These are phyloP conservation scores for Vanrija sp. DNA, from an alignment of 1,284 basidiomycete species.

Conservation along the genomic window DNA sequence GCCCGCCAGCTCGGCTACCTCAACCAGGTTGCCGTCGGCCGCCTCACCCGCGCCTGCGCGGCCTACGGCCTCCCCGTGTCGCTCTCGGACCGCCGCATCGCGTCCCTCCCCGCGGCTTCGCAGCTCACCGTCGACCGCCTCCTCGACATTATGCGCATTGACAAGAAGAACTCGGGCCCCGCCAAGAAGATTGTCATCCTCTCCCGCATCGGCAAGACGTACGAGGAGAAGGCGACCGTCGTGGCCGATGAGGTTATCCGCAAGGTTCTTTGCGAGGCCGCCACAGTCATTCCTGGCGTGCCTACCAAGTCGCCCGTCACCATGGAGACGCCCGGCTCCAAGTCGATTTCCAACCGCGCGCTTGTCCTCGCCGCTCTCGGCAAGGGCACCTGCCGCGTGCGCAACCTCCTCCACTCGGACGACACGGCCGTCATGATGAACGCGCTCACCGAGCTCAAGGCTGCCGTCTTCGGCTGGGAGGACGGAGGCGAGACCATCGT, in stretches of 20 bases:
- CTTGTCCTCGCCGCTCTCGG: slow-evolving; percentile 90
- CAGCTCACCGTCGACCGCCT: slow-evolving; percentile 74
- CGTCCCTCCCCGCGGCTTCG: slow-evolving; percentile 64
- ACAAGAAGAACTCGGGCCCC: slow-evolving; percentile 92
- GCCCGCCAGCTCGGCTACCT: slow-evolving; percentile 81
- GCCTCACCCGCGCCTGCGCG: slow-evolving; percentile 75
- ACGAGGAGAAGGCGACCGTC: slow-evolving; percentile 84
- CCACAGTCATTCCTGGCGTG: slow-evolving; percentile 66
- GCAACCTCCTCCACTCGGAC: slow-evolving; percentile 91
- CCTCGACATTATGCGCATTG: slow-evolving; percentile 84
- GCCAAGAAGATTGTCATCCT: slow-evolving; percentile 93
- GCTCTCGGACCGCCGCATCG: slow-evolving; percentile 68
- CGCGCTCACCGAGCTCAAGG: slow-evolving; percentile 81
- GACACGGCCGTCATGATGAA: slow-evolving; percentile 99
- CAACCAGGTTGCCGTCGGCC: slow-evolving; percentile 81
- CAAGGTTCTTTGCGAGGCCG: slow-evolving; percentile 73
- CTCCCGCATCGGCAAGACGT: slow-evolving; percentile 82
- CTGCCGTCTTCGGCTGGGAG: slow-evolving; percentile 86
- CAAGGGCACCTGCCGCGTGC: slow-evolving; percentile 79
- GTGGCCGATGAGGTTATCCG: slow-evolving; percentile 76
- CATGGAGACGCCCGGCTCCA: slow-evolving; percentile 91
- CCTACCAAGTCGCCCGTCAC: slow-evolving; percentile 64
- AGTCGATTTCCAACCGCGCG: slow-evolving; percentile 95
- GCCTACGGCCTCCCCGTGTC: slow-evolving; percentile 83
- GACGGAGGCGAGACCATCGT: slow-evolving; percentile 90